phyloP scores from a whole-genome alignment of 805 yeast species.

The Cyberlindnera bimundalis region DNA sequence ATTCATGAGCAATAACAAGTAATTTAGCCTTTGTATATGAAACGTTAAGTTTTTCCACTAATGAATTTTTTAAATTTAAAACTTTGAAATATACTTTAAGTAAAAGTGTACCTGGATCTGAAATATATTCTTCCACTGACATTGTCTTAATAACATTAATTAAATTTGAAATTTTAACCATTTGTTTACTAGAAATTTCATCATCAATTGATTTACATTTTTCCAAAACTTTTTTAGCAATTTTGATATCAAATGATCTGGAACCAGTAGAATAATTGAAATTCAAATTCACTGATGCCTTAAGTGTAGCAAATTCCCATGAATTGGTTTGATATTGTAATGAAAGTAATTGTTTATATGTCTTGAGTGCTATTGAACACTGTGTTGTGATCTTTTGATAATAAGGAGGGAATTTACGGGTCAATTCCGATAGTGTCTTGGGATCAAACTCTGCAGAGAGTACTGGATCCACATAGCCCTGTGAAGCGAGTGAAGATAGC shows the following conservation, averaged over 20 bases:
- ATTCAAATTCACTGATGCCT: slow-evolving; percentile 27
- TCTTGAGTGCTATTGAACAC: slow-evolving; percentile 27
- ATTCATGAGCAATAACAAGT: slow-evolving; percentile 59
- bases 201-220: slow-evolving; percentile 45
- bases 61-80: slow-evolving; percentile 46
- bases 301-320: slow-evolving; percentile 32
- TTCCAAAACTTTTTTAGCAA: slow-evolving; percentile 50
- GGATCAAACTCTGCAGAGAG: slow-evolving; percentile 15
- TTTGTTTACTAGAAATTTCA: slow-evolving; percentile 42
- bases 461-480: slow-evolving; percentile 20
- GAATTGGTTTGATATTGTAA: slow-evolving; percentile 29
- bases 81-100: slow-evolving; percentile 30
- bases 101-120: slow-evolving; percentile 24
- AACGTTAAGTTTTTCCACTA: slow-evolving; percentile 51
- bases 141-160: slow-evolving; percentile 33
- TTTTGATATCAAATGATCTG: slow-evolving; percentile 46
- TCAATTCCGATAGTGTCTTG: slow-evolving; percentile 11
- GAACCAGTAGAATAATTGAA: slow-evolving; percentile 25
- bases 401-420: slow-evolving; percentile 12
- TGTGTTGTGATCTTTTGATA: slow-evolving; percentile 22
- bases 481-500: neutral
- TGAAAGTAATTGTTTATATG: slow-evolving; percentile 28
- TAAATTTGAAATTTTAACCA: slow-evolving; percentile 42
- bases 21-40: slow-evolving; percentile 64
- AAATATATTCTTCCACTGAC: slow-evolving; percentile 21